phyloP scores from a whole-genome alignment of 768 basidiomycete species.

The Kockovaella imperatae region DNA sequence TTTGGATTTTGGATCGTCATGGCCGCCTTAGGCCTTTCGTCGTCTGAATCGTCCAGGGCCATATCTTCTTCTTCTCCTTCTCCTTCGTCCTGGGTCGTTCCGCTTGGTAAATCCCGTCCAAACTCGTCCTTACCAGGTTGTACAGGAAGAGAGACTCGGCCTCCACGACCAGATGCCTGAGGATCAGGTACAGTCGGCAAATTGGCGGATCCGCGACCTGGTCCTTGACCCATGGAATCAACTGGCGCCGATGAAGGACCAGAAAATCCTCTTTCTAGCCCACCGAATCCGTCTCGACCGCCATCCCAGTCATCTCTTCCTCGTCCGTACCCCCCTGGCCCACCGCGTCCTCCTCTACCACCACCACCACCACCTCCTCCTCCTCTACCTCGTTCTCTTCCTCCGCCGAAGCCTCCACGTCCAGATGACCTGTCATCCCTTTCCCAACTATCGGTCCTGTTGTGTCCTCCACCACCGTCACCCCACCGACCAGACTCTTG shows the following conservation, averaged over 20 bases:
- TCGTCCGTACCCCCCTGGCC: too few species aligned
- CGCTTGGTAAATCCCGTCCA: conserved; percentile 12
- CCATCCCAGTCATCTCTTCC: too few species aligned
- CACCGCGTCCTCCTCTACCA: conserved; percentile 1
- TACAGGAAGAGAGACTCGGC: not conserved
- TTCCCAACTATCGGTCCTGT: not conserved
- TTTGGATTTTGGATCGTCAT: not conserved
- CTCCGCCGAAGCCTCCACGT: not conserved
- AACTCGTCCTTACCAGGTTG: conserved; percentile 19
- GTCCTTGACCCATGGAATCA: too few species aligned
- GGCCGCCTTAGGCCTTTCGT: conserved; percentile 5
- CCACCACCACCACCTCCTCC: conserved; percentile 7
- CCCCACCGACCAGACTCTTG: too few species aligned
- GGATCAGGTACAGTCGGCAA: not conserved
- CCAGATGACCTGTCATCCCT: not conserved
- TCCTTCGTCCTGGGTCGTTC: not conserved
- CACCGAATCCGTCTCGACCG: too few species aligned
- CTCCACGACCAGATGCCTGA: not conserved
- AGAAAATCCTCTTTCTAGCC: too few species aligned
- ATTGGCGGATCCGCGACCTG: too few species aligned
- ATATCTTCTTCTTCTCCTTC: conserved; percentile 28
- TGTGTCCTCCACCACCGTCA: not conserved
- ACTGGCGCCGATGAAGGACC: too few species aligned
- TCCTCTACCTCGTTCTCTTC: conserved; percentile 4
- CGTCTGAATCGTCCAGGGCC: conserved; percentile 20